Percentiles rank a stretch among this genome's conserved stretches.
phyloP scores from a whole-genome alignment of 345 rosid genomes.

The Cardamine occulta region DNA sequence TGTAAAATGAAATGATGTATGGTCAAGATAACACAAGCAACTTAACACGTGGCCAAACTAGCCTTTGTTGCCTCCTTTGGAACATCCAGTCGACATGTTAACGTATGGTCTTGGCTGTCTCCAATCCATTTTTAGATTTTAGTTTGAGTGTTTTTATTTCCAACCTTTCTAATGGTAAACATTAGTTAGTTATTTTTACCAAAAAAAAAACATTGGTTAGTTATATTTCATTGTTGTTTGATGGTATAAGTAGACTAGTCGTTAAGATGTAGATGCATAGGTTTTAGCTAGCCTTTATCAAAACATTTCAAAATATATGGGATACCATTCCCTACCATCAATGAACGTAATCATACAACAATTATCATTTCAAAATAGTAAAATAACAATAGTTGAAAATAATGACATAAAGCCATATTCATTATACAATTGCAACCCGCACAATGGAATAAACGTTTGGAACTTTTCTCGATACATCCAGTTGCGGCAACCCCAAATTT shows the following conservation, averaged over 20 bases:
- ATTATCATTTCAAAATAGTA: constrained; percentile 10
- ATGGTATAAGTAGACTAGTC: constrained; percentile 9
- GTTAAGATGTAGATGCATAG: background rate
- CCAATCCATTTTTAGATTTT: constrained; percentile 28
- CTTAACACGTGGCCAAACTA: constrained; percentile 39
- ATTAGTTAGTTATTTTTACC: constrained; percentile 7
- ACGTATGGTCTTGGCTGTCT: constrained; percentile 41
- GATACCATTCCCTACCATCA: constrained; percentile 18
- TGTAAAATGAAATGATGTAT: constrained; percentile 36
- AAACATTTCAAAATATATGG: background rate
- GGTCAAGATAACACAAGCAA: constrained; percentile 35
- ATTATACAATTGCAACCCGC: background rate
- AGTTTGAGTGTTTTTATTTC: background rate
- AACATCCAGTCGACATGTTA: constrained; percentile 43
- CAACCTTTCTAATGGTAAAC: constrained; percentile 5
- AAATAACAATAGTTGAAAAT: constrained; percentile 20
- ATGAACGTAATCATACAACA: constrained; percentile 16
- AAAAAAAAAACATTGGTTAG: background rate
- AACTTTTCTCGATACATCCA: background rate
- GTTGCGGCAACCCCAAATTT: background rate
- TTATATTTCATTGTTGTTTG: constrained; percentile 27
- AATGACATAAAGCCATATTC: constrained; percentile 5
- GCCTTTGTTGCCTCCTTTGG: constrained; percentile 36
- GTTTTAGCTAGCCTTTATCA: background rate
- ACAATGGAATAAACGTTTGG: constrained; percentile 4